phyloP scores from a whole-genome alignment of 2,329 filamentous ascomycete genomes.

The Coniochaeta sp. region DNA sequence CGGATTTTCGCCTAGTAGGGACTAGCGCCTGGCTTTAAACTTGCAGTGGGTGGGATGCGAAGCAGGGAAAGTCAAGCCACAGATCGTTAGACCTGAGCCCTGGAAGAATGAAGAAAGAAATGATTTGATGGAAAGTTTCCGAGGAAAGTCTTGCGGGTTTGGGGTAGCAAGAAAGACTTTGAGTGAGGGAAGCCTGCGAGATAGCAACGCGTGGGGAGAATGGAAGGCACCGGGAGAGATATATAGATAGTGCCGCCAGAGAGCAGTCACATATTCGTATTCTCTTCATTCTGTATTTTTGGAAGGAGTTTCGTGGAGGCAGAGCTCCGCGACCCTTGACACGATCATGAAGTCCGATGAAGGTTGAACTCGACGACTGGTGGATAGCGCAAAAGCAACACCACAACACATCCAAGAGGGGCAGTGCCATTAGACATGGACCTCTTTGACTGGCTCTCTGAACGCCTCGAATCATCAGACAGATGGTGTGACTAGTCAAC shows the following conservation, averaged over 20 bases:
- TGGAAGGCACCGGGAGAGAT: neutral
- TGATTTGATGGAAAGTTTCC: neutral
- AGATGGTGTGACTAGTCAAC: neutral
- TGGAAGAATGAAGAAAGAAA: neutral
- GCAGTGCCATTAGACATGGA: neutral
- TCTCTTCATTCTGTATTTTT: neutral
- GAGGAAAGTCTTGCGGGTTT: neutral
- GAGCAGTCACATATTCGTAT: neutral
- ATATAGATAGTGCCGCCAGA: neutral
- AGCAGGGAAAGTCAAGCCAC: neutral
- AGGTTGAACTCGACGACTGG: neutral
- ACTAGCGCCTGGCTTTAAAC: slow-evolving; percentile 11
- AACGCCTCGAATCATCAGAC: neutral
- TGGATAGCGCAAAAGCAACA: neutral
- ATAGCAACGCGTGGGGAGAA: neutral
- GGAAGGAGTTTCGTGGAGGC: neutral
- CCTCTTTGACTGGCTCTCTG: neutral
- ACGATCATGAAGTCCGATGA: neutral
- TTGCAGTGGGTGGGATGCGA: slow-evolving; percentile 6
- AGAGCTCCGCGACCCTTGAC: neutral
- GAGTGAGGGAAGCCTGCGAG: neutral
- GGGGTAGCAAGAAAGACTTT: neutral
- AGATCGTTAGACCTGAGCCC: neutral
- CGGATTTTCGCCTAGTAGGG: slow-evolving; percentile 15
- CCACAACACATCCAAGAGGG: neutral